These are phyloP conservation scores for Coemansia sp. DNA, from an alignment of 192 early-diverging fungal genomes.

Conservation along the genomic window DNA sequence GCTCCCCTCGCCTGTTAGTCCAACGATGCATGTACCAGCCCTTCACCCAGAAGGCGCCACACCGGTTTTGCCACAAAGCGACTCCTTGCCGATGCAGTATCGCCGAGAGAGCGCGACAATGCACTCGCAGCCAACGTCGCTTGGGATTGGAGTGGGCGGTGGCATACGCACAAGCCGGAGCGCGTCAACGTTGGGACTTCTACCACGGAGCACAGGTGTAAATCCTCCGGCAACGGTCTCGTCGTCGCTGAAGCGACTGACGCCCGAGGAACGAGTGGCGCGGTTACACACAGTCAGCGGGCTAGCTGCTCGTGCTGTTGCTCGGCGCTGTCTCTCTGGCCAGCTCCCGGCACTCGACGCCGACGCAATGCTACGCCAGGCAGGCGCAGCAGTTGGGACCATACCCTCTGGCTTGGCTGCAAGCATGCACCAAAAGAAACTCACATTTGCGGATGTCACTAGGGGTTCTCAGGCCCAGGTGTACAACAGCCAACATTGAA, in stretches of 20 bases:
- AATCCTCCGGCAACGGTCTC: neutral
- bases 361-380: conserved; percentile 31
- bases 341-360: conserved; percentile 37
- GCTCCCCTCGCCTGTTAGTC: conserved; percentile 42
- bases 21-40: conserved; percentile 4
- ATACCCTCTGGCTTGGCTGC: neutral
- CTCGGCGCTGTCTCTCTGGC: conserved; percentile 50
- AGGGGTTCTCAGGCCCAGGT: conserved; percentile 21
- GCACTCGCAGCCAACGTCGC: conserved; percentile 18
- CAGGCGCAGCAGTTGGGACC: neutral
- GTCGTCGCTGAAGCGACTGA: conserved; percentile 24
- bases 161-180: conserved; percentile 13
- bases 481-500: neutral
- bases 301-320: conserved; percentile 51
- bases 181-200: conserved; percentile 33
- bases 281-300: conserved; percentile 48
- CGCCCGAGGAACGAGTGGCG: conserved; percentile 50
- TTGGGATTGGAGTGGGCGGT: conserved; percentile 19
- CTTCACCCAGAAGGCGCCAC: neutral
- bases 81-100: neutral
- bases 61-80: conserved; percentile 1
- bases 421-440: conserved; percentile 20
- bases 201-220: conserved; percentile 3
- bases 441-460: conserved; percentile 51
- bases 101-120: neutral